Percentiles rank a stretch among this genome's conserved stretches.
These are phyloP conservation scores for Phytophthora constricta DNA, from an alignment of 352 stramenopile species.

Conservation along the genomic window DNA sequence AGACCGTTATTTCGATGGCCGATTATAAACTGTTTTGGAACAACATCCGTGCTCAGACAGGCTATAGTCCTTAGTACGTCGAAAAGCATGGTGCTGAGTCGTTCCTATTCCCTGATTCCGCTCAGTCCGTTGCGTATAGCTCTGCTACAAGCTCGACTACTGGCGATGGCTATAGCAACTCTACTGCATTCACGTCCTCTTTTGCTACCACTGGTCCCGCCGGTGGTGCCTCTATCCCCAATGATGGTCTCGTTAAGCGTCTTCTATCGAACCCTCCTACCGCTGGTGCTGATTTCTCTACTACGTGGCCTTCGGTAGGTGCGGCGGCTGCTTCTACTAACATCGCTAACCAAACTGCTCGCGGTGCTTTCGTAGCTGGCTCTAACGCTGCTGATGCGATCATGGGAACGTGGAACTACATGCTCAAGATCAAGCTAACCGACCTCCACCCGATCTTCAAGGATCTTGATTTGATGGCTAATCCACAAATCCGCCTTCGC, in stretches of 20 bases:
- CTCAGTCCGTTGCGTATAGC: background rate
- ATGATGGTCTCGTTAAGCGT: constrained; percentile 14
- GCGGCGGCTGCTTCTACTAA: background rate
- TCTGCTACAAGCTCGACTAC: too few relatives aligned
- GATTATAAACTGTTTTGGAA: constrained; percentile 18
- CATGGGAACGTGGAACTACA: constrained; percentile 17
- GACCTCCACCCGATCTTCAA: constrained; percentile 7
- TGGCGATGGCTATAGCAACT: constrained; percentile 17
- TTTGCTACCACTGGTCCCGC: background rate
- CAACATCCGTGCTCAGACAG: constrained; percentile 14
- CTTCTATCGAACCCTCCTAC: constrained; percentile 18
- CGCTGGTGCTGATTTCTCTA: background rate
- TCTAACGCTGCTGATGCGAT: constrained; percentile 1
- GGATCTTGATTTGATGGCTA: constrained; percentile 11
- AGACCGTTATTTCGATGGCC: constrained; percentile 10
- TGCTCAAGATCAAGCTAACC: constrained; percentile 10
- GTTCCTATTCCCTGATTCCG: constrained; percentile 11
- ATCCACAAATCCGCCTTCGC: constrained; percentile 6
- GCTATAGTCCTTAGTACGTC: constrained; percentile 11
- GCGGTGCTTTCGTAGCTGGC: constrained; percentile 13
- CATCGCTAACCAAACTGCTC: constrained; percentile 6
- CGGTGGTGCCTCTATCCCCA: background rate
- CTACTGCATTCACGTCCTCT: background rate
- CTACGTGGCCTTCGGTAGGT: background rate
- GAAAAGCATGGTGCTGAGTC: constrained; percentile 20